Percentiles rank a stretch among this genome's conserved stretches.
These are phyloP conservation scores for Craspedostauros australis DNA, from an alignment of 108 stramenopile genomes.

Conservation along the genomic window DNA sequence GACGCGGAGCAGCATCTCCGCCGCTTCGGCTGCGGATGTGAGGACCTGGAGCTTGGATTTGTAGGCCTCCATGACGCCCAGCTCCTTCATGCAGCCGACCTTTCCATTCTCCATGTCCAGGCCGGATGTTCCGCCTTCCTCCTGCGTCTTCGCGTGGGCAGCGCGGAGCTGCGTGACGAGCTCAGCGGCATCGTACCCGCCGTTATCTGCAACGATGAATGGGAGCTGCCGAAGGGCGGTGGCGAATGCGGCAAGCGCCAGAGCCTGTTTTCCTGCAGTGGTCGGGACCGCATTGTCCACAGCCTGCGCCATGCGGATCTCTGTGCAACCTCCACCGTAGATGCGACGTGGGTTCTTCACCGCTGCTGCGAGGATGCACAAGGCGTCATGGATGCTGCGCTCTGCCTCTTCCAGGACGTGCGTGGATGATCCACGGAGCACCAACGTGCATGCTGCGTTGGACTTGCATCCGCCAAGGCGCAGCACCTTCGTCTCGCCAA, in stretches of 20 bases:
- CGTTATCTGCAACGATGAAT: slow-evolving; percentile 98
- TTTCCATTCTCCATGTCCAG: slow-evolving; percentile 94
- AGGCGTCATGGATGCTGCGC: slow-evolving; percentile 95
- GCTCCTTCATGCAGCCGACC: slow-evolving; percentile 90
- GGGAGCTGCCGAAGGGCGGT: slow-evolving; percentile 92
- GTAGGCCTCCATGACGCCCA: slow-evolving; percentile 95
- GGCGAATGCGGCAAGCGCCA: slow-evolving; percentile 98
- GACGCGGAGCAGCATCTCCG: slow-evolving; percentile 98
- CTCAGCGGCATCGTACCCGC: slow-evolving; percentile 97
- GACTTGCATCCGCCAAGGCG: slow-evolving; percentile 91
- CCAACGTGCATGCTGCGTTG: slow-evolving; percentile 96
- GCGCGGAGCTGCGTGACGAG: slow-evolving; percentile 93
- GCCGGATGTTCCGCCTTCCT: slow-evolving; percentile 77
- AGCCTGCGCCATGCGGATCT: slow-evolving; percentile 89
- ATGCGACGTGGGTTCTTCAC: slow-evolving; percentile 93
- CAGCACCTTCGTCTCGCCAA: slow-evolving; percentile 97
- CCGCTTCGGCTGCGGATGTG: slow-evolving; percentile 95
- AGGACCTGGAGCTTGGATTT: slow-evolving; percentile 96
- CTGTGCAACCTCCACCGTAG: slow-evolving; percentile 96
- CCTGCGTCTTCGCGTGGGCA: slow-evolving; percentile 89
- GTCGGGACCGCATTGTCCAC: slow-evolving; percentile 83
- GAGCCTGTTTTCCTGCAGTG: slow-evolving; percentile 94
- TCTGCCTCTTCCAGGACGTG: slow-evolving; percentile 98
- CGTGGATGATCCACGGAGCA: slow-evolving; percentile 92
- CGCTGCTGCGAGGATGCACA: slow-evolving; percentile 92